These are phyloP conservation scores for Penicillium griseofulvum DNA, from an alignment of 2,329 filamentous ascomycete species.

Conservation along the genomic window DNA sequence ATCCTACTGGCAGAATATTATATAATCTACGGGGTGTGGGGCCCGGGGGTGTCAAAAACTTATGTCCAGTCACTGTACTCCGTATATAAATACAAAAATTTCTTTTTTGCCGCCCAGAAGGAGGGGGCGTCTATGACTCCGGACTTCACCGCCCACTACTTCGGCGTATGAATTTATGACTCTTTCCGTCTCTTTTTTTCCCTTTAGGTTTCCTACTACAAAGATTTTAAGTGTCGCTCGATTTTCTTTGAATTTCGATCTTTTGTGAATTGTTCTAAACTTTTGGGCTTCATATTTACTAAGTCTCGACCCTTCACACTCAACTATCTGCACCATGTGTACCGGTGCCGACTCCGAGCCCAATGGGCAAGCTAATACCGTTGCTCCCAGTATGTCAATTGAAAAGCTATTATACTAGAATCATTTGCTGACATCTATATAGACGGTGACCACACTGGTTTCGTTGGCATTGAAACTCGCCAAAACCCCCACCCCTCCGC, in stretches of 20 bases:
- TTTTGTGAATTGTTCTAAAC: not conserved
- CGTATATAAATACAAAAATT: conserved; percentile 10
- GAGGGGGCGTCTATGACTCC: conserved; percentile 19
- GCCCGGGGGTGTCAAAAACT: too few relatives aligned
- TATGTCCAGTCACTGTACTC: too few relatives aligned
- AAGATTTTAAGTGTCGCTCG: conserved; percentile 27
- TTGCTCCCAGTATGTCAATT: conserved; percentile 9
- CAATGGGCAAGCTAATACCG: conserved; percentile 45
- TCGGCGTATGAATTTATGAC: conserved; percentile 30
- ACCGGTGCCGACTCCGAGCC: conserved; percentile 42
- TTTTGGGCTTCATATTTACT: not conserved
- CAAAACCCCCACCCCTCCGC: conserved; percentile 52
- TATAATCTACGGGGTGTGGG: too few relatives aligned
- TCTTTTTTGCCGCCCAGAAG: conserved; percentile 31
- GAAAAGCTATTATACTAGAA: not conserved
- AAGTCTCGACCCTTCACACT: conserved; percentile 7
- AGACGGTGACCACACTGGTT: conserved; percentile 49
- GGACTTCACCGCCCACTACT: conserved; percentile 32
- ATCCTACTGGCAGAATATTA: too few relatives aligned
- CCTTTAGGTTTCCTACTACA: not conserved
- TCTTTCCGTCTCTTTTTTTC: conserved; percentile 28
- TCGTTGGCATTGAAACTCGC: conserved; percentile 54
- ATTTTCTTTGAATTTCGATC: conserved; percentile 1
- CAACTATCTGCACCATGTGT: conserved; percentile 34
- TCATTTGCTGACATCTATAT: not conserved